Percentiles rank a stretch among this genome's conserved stretches.
Conservation (phyloP, 148 eudicot species). For the Rheum nobile region DNA sequence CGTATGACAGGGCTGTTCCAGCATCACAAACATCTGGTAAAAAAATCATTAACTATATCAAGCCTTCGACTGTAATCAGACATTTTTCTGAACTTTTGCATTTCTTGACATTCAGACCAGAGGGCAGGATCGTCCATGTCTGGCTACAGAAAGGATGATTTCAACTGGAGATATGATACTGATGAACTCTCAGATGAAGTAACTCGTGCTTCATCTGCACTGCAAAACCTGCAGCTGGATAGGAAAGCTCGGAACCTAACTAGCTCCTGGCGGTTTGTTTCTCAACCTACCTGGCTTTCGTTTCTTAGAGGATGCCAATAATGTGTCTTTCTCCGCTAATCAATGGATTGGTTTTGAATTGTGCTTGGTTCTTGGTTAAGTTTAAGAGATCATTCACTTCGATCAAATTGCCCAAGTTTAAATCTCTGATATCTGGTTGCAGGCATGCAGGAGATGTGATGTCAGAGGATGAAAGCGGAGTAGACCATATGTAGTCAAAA, state of each 20-base stretch:
- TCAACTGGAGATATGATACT: constrained; percentile 70
- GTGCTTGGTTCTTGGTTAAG: background rate
- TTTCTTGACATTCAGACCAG: constrained; percentile 38
- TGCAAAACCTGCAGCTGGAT: constrained; percentile 86
- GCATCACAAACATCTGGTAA: constrained; percentile 76
- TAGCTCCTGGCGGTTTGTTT: constrained; percentile 75
- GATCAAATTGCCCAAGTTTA: background rate
- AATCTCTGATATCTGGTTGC: constrained; percentile 8
- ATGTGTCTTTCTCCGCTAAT: background rate
- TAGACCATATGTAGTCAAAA: constrained; percentile 30
- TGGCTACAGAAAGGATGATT: constrained; percentile 78
- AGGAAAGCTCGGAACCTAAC: constrained; percentile 84
- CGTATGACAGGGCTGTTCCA: constrained; percentile 46
- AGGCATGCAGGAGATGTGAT: constrained; percentile 43
- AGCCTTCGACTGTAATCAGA: background rate
- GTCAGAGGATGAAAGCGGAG: constrained; percentile 41
- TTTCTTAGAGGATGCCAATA: background rate
- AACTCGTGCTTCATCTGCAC: constrained; percentile 65
- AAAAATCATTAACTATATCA: background rate
- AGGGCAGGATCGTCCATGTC: constrained; percentile 71
- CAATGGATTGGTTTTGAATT: background rate
- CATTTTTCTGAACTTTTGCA: background rate
- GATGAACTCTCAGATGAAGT: constrained; percentile 77
- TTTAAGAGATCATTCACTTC: background rate
- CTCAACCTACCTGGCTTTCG: background rate